phyloP scores from a whole-genome alignment of 768 basidiomycete genomes.

The Trametes cingulata region DNA sequence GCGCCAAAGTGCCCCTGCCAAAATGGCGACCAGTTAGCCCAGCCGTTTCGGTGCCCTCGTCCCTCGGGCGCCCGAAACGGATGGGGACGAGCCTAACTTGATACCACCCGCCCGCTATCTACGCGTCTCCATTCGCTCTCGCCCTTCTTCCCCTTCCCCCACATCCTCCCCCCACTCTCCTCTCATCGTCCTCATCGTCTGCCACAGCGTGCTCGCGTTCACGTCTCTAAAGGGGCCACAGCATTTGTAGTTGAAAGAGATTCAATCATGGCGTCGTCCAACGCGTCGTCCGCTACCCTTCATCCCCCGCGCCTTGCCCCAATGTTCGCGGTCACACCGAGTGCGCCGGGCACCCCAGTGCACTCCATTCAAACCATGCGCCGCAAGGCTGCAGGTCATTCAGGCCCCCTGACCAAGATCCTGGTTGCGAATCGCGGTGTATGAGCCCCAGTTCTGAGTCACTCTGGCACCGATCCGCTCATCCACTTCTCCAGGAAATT shows the following conservation, averaged over 20 bases:
- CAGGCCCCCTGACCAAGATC: conserved; percentile 88
- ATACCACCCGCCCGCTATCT: conserved; percentile 12
- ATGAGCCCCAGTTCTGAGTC: conserved; percentile 18
- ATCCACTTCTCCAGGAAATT: conserved; percentile 73
- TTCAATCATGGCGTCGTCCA: conserved; percentile 19
- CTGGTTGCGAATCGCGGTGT: conserved; percentile 92
- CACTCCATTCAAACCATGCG: conserved; percentile 92
- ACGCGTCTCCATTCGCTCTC: conserved; percentile 15
- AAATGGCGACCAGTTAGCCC: too few relatives aligned
- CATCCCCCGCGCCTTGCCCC: conserved; percentile 75
- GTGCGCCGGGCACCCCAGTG: conserved; percentile 80
- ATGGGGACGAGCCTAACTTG: too few relatives aligned
- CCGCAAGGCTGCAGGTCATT: conserved; percentile 87
- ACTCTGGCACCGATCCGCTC: neutral
- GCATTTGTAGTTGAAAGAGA: neutral
- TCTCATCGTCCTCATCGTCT: conserved; percentile 19
- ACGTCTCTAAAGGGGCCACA: neutral
- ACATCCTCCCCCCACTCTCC: neutral
- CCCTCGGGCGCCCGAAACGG: too few relatives aligned
- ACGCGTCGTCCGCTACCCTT: conserved; percentile 34
- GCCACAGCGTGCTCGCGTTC: conserved; percentile 6
- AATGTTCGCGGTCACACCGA: conserved; percentile 73
- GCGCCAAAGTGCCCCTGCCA: too few relatives aligned
- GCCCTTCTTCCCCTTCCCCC: conserved; percentile 5
- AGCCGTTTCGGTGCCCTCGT: too few relatives aligned